Base-by-base conservation (phyloP, 1,284 basidiomycete genomes). In the Ganoderma resinaceum region DNA sequence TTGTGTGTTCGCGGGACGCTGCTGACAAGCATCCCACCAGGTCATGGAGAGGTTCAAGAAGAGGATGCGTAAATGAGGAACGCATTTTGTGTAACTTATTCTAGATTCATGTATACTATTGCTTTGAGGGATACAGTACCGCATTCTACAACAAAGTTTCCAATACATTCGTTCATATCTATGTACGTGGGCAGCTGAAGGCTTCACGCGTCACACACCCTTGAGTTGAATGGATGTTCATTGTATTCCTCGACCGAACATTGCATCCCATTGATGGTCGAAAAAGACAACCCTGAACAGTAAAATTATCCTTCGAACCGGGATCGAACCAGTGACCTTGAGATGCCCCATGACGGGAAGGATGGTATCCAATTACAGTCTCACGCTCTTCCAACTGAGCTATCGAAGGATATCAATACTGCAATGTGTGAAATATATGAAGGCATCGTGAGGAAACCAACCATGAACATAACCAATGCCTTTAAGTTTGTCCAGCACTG, bases 11-110 rank as follows among this genome's bases (percentile, higher is more conserved):
- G 11, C 6, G 5, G 7, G 57, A 14, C 14, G 14, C 40, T 3
- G 31, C 20, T 46, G 23, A 62, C 43, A 31, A 42, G 6, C 60
- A 57, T 63, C 59, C 38, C 2, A 18, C 74, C 14, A 94, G 92
- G 91, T 93, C 66, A 93, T 95, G 92, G 92, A 94, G 78, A 88
- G 93, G 23, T 95, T 95, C 83, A 95, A 94, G 83, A 95, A 95
- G 78, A 83, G 93, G 40, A 94, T 95, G 92, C 87, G 91, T 57
- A 91, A 90, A 78, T 91, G 78, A 79, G 37, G 11, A 6, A 3
- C 38, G 2, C 2, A 2, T 12, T 3, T 33, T 46, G 20, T 58
- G 61, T 63, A 68, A 66, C 29, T 66, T 66, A 66, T 66, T 60
- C 9, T 38, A 23, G 23, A 42, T 26, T 16, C 20, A 12, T 29